Percentiles rank a stretch among this genome's conserved stretches.
phyloP scores from a whole-genome alignment of 2,329 filamentous ascomycete species.

The Colletotrichum ledebouriae region DNA sequence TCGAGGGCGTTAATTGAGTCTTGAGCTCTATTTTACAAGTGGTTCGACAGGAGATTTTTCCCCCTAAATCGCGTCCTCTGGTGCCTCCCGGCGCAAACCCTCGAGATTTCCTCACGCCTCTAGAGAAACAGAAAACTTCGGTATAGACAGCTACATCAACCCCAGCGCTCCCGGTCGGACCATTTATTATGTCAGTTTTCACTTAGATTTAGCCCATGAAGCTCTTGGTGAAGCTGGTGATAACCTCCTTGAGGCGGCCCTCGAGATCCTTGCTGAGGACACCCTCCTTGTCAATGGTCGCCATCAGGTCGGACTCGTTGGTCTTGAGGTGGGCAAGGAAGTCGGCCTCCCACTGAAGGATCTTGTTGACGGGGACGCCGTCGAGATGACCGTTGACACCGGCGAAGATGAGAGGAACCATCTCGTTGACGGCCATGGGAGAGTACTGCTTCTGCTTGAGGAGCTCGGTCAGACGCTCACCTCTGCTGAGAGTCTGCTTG shows the following conservation, averaged over 20 bases:
- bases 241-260: conserved; percentile 82
- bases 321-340: conserved; percentile 92
- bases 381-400: conserved; percentile 99
- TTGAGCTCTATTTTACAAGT: conserved; percentile 75
- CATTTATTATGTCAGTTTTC: conserved; percentile 49
- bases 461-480: conserved; percentile 98
- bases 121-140: conserved; percentile 62
- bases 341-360: conserved; percentile 93
- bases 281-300: conserved; percentile 95
- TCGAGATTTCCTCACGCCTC: conserved; percentile 60
- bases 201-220: conserved; percentile 73
- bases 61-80: conserved; percentile 46
- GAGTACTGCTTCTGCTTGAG: conserved; percentile 99
- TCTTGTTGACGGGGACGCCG: conserved; percentile 87
- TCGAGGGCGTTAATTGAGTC: conserved; percentile 72
- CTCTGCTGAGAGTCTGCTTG: conserved; percentile 98
- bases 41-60: conserved; percentile 63
- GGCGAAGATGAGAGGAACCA: conserved; percentile 99
- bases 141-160: conserved; percentile 63
- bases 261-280: conserved; percentile 95
- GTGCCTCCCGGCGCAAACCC: conserved; percentile 58
- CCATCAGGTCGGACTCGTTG: conserved; percentile 87
- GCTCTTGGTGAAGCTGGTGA: conserved; percentile 90
- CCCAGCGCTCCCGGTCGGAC: conserved; percentile 45
- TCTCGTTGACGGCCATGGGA: conserved; percentile 99